Evolutionary conservation across 2,329 filamentous ascomycete species (phyloP).

Genomic region (Talaromyces amestolkiae): DNA sequence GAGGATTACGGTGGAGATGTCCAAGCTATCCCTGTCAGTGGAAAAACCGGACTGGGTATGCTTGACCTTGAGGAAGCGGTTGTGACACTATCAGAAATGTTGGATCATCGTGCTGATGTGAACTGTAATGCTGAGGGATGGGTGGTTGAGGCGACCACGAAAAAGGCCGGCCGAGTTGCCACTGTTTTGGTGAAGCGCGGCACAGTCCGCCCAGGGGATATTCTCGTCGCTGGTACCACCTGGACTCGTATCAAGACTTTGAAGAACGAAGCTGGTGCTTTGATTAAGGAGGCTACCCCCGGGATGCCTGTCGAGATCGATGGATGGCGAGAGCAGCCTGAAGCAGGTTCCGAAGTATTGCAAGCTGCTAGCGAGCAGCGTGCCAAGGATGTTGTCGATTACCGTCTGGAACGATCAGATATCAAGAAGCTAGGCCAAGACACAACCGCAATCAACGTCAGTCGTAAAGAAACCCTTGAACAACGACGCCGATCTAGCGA

Average conservation of each 20-base stretch:
- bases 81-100: slow-evolving; percentile 78
- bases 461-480: slow-evolving; percentile 60
- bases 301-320: slow-evolving; percentile 90
- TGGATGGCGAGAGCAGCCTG: slow-evolving; percentile 87
- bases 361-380: slow-evolving; percentile 76
- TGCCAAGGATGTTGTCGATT: slow-evolving; percentile 74
- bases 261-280: slow-evolving; percentile 76
- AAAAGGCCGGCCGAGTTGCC: slow-evolving; percentile 77
- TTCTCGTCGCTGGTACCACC: slow-evolving; percentile 81
- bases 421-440: slow-evolving; percentile 64
- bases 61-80: slow-evolving; percentile 87
- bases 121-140: slow-evolving; percentile 83
- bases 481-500: slow-evolving; percentile 38
- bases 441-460: slow-evolving; percentile 74
- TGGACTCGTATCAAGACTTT: slow-evolving; percentile 84
- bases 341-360: slow-evolving; percentile 81
- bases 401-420: slow-evolving; percentile 70
- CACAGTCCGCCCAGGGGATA: slow-evolving; percentile 75
- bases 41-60: slow-evolving; percentile 92
- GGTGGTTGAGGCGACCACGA: slow-evolving; percentile 88
- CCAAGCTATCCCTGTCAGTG: slow-evolving; percentile 86
- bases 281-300: slow-evolving; percentile 71
- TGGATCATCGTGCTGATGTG: slow-evolving; percentile 80
- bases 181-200: slow-evolving; percentile 87
- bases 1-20: slow-evolving; percentile 95